phyloP scores from a whole-genome alignment of 2,329 filamentous ascomycete species.

The Shiraia bambusicola region DNA sequence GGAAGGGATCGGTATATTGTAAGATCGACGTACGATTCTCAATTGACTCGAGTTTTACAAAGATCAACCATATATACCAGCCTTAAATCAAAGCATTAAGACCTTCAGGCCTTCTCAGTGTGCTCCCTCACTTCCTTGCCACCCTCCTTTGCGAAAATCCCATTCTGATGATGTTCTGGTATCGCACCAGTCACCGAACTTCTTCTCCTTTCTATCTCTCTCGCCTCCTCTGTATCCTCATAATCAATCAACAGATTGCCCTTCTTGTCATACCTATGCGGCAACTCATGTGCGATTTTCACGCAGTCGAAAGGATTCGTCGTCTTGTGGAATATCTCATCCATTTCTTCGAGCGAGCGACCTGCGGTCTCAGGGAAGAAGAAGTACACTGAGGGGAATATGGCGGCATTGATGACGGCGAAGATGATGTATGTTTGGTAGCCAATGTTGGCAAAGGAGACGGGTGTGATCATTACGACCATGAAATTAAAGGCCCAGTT shows the following conservation, averaged over 20 bases:
- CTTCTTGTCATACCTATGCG: constrained; percentile 59
- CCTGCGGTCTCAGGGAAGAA: constrained; percentile 64
- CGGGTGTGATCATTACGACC: constrained; percentile 67
- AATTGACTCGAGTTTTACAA: too few relatives aligned
- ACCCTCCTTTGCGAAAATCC: not conserved
- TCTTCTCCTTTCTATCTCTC: constrained; percentile 30
- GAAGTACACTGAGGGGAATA: constrained; percentile 60
- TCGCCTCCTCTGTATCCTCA: constrained; percentile 43
- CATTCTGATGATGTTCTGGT: constrained; percentile 3
- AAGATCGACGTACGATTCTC: too few relatives aligned
- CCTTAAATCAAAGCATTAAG: not conserved
- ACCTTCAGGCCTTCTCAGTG: constrained; percentile 4
- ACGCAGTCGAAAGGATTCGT: constrained; percentile 53
- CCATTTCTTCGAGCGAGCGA: constrained; percentile 46
- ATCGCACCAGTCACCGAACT: constrained; percentile 27
- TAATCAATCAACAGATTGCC: constrained; percentile 59
- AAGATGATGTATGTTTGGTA: constrained; percentile 61
- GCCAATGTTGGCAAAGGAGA: constrained; percentile 58
- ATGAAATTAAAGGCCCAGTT: constrained; percentile 53
- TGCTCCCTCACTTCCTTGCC: constrained; percentile 9
- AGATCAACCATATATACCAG: not conserved
- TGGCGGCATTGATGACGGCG: constrained; percentile 58
- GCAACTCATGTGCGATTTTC: constrained; percentile 52
- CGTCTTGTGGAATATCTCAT: constrained; percentile 64
- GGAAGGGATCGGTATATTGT: too few relatives aligned